These are phyloP conservation scores for Cladosporium sp. DNA, from an alignment of 2,329 filamentous ascomycete genomes.

Conservation along the genomic window DNA sequence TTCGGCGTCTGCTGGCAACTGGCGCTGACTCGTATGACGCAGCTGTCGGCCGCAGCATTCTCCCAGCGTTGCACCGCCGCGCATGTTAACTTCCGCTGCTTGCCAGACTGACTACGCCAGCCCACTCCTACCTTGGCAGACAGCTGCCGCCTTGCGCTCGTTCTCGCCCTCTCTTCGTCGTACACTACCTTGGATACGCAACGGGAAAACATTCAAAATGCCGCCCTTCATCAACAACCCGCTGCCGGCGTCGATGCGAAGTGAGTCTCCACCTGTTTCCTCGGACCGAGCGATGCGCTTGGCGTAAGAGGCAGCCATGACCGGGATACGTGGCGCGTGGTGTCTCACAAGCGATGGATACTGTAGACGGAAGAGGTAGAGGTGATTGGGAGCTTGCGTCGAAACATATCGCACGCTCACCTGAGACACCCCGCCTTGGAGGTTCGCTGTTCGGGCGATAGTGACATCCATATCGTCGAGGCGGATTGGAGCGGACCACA, in stretches of 20 bases:
- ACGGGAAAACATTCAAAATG: slow-evolving; percentile 28
- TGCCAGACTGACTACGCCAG: not conserved
- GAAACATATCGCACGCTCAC: too few relatives aligned
- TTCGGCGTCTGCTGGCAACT: too few relatives aligned
- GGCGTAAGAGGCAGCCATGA: not conserved
- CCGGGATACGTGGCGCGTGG: not conserved
- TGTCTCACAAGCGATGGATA: too few relatives aligned
- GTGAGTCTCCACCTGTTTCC: slow-evolving; percentile 32
- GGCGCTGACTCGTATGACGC: too few relatives aligned
- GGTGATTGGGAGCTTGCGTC: too few relatives aligned
- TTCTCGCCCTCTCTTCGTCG: not conserved
- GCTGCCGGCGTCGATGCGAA: slow-evolving; percentile 47
- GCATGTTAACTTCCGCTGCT: not conserved
- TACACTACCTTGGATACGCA: too few relatives aligned
- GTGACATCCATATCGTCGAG: too few relatives aligned
- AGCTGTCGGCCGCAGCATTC: too few relatives aligned
- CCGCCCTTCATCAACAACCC: slow-evolving; percentile 48
- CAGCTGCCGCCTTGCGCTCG: not conserved
- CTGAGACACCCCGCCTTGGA: too few relatives aligned
- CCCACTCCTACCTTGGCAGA: not conserved
- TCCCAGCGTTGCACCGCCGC: not conserved
- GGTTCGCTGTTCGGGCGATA: too few relatives aligned
- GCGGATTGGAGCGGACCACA: not conserved
- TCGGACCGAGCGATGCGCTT: not conserved
- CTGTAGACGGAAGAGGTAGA: too few relatives aligned